A percentile compares a stretch with the other conserved stretches of the same genome.
phyloP scores from a whole-genome alignment of 148 eudicot species.

The Rhododendron molle region DNA sequence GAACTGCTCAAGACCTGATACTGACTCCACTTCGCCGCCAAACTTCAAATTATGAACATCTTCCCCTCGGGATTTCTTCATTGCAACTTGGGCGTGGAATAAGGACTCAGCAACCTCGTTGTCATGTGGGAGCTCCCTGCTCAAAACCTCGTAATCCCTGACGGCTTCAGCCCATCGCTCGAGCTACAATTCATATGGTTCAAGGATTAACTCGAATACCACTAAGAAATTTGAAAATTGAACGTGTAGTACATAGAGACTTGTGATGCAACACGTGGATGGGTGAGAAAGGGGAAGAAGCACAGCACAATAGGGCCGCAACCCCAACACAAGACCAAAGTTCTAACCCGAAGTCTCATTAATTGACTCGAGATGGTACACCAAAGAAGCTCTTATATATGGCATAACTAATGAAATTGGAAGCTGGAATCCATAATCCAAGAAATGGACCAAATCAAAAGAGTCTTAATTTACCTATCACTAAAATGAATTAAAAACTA shows the following conservation, averaged over 20 bases:
- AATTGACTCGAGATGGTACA: background rate
- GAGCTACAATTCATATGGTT: conserved; percentile 45
- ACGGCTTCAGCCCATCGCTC: conserved; percentile 83
- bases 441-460: background rate
- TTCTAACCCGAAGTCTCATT: background rate
- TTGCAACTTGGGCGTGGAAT: conserved; percentile 78
- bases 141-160: conserved; percentile 76
- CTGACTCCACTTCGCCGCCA: conserved; percentile 71
- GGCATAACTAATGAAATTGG: background rate
- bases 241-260: background rate
- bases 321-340: background rate
- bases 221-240: background rate
- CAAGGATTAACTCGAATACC: background rate
- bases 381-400: background rate
- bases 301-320: background rate
- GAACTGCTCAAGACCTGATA: conserved; percentile 62
- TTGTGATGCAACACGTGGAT: background rate
- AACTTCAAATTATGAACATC: conserved; percentile 72
- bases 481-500: background rate
- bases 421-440: background rate
- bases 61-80: conserved; percentile 78
- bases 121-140: conserved; percentile 62
- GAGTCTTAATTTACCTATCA: background rate
- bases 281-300: background rate
- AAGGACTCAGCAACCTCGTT: conserved; percentile 76